Evolutionary conservation across 2,329 filamentous ascomycete genomes (phyloP).

Genomic region (Corynespora cassiicola): DNA sequence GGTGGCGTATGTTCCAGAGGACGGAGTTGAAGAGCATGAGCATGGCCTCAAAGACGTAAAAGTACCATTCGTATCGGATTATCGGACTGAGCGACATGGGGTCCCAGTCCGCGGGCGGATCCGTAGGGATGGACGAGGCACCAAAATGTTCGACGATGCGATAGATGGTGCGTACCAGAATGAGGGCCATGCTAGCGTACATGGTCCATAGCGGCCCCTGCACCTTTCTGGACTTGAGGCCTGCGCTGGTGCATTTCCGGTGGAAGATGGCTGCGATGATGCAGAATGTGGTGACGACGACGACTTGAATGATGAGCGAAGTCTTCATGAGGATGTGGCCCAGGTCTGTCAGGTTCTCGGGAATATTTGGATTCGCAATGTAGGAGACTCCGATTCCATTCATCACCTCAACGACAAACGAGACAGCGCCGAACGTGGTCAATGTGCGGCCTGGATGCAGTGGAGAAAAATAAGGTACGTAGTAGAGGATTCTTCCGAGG

Average conservation of each 20-base stretch:
- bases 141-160: slow-evolving; percentile 61
- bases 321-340: slow-evolving; percentile 55
- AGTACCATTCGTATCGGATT: slow-evolving; percentile 56
- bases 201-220: slow-evolving; percentile 49
- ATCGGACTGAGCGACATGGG: slow-evolving; percentile 40
- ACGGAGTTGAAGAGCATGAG: slow-evolving; percentile 58
- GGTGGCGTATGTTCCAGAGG: slow-evolving; percentile 58
- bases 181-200: slow-evolving; percentile 52
- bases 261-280: slow-evolving; percentile 53
- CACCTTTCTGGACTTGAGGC: slow-evolving; percentile 54
- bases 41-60: slow-evolving; percentile 59
- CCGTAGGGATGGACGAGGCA: slow-evolving; percentile 50
- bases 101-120: slow-evolving; percentile 37
- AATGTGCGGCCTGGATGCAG: slow-evolving; percentile 63
- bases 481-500: slow-evolving; percentile 64
- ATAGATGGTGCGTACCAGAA: slow-evolving; percentile 56
- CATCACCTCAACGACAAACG: slow-evolving; percentile 56
- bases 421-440: slow-evolving; percentile 62
- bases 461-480: slow-evolving; percentile 64
- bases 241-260: slow-evolving; percentile 41
- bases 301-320: slow-evolving; percentile 56
- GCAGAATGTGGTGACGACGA: slow-evolving; percentile 55
- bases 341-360: slow-evolving; percentile 37
- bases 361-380: slow-evolving; percentile 45
- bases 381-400: slow-evolving; percentile 56